Conservation (phyloP, 1,284 basidiomycete species). For the Cryptococcus depauperatus region DNA sequence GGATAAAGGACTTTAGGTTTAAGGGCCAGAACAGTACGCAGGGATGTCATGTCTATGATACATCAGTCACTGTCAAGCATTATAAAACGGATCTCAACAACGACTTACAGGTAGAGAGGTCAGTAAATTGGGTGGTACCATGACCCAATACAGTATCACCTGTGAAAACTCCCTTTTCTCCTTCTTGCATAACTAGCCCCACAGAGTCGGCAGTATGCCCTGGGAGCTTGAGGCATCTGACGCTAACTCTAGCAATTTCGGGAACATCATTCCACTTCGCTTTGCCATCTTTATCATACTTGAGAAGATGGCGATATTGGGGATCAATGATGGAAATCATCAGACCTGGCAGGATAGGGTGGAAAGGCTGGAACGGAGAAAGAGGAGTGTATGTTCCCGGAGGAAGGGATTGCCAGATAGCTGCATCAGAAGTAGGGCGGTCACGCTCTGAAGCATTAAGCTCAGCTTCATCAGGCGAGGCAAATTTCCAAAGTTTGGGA, state of each 20-base stretch:
- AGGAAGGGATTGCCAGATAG: conserved; percentile 23
- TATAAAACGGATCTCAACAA: conserved; percentile 30
- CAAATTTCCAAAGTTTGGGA: conserved; percentile 47
- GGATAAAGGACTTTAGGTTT: conserved; percentile 58
- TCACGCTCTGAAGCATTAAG: conserved; percentile 23
- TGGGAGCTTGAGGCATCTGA: conserved; percentile 72
- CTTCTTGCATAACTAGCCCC: conserved; percentile 56
- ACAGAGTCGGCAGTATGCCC: conserved; percentile 88
- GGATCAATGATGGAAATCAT: conserved; percentile 39
- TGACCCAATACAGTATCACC: conserved; percentile 87
- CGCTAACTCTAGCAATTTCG: conserved; percentile 31
- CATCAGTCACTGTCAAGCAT: neutral
- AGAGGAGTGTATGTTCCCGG: conserved; percentile 26
- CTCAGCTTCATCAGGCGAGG: conserved; percentile 34
- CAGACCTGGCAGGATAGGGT: conserved; percentile 34
- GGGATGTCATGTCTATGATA: conserved; percentile 29
- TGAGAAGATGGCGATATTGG: conserved; percentile 26
- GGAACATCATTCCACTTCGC: conserved; percentile 35
- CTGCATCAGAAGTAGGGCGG: conserved; percentile 26
- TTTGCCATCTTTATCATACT: conserved; percentile 31
- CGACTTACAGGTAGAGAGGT: conserved; percentile 66
- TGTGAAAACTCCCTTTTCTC: conserved; percentile 64
- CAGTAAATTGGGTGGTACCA: conserved; percentile 83
- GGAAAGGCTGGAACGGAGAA: conserved; percentile 32
- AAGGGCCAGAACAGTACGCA: conserved; percentile 37